Conservation (phyloP, 306 rosid species). For the Fragaria ananassa region DNA sequence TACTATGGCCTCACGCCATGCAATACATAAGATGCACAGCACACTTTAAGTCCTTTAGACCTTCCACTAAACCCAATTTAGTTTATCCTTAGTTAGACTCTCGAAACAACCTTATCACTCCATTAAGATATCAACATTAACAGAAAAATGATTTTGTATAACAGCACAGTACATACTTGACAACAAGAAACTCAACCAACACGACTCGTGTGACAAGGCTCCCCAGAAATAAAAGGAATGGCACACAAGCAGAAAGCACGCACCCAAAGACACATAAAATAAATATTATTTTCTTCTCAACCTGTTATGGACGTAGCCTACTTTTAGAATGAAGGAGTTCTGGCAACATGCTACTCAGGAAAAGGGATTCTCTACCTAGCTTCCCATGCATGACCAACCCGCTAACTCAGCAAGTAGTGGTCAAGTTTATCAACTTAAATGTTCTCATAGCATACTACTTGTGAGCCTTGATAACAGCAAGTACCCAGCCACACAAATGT, state of each 20-base stretch:
- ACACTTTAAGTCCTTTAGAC: not conserved
- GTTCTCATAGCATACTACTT: not conserved
- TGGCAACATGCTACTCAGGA: slow-evolving; percentile 5
- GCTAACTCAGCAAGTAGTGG: not conserved
- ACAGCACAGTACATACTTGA: not conserved
- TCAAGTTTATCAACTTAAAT: not conserved
- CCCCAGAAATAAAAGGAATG: not conserved
- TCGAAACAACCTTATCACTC: not conserved
- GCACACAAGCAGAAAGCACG: not conserved
- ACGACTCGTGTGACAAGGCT: not conserved
- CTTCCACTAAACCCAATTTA: not conserved
- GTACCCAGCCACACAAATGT: not conserved
- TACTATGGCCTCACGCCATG: not conserved
- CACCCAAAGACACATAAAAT: not conserved
- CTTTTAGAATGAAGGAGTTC: not conserved
- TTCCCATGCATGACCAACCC: not conserved
- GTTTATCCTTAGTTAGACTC: not conserved
- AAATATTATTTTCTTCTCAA: not conserved
- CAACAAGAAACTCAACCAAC: not conserved
- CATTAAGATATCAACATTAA: not conserved
- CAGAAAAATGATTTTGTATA: not conserved
- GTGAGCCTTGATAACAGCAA: not conserved
- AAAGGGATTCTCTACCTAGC: not conserved
- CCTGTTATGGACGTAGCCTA: not conserved
- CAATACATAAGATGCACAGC: not conserved